Percentiles rank a stretch among this genome's conserved stretches.
Evolutionary conservation across 108 stramenopile genomes (phyloP).

Genomic region (Stephanodiscus triporus): DNA sequence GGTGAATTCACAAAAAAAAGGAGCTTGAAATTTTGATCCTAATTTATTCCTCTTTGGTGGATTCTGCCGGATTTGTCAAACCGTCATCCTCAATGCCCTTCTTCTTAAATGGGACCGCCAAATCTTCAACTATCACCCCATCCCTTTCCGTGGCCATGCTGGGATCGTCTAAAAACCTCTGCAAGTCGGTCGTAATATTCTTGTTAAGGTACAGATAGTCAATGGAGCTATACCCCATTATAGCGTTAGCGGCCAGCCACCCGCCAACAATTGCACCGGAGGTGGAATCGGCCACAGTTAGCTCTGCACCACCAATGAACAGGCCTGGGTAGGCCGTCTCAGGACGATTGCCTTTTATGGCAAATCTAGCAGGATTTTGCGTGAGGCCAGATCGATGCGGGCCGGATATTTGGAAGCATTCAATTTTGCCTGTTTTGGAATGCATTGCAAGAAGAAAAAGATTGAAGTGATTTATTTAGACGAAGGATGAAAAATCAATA

Average conservation of each 20-base stretch:
- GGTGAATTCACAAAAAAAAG: too few relatives aligned
- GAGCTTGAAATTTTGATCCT: not conserved
- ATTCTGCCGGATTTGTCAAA: constrained; percentile 40
- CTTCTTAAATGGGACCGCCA: constrained; percentile 66
- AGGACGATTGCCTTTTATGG: constrained; percentile 84
- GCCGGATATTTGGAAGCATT: constrained; percentile 50
- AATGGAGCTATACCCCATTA: constrained; percentile 73
- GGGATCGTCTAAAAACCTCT: constrained; percentile 63
- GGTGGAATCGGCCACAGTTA: constrained; percentile 85
- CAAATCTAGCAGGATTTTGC: constrained; percentile 82
- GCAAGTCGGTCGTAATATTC: constrained; percentile 82
- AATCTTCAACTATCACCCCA: constrained; percentile 63
- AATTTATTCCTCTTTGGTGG: constrained; percentile 49
- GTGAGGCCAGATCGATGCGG: constrained; percentile 71
- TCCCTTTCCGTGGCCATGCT: constrained; percentile 43
- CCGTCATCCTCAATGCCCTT: constrained; percentile 1
- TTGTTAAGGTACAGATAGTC: constrained; percentile 83
- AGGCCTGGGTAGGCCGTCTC: constrained; percentile 81
- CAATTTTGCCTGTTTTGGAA: constrained; percentile 51
- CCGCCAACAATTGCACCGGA: constrained; percentile 77
- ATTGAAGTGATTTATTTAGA: not conserved
- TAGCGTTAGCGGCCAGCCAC: constrained; percentile 87
- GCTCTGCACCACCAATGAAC: constrained; percentile 76
- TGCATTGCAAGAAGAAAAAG: not conserved
- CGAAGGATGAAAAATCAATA: not conserved